These are phyloP conservation scores for Arthrobotrys conoides DNA, from an alignment of 2,329 filamentous ascomycete genomes.

Conservation along the genomic window DNA sequence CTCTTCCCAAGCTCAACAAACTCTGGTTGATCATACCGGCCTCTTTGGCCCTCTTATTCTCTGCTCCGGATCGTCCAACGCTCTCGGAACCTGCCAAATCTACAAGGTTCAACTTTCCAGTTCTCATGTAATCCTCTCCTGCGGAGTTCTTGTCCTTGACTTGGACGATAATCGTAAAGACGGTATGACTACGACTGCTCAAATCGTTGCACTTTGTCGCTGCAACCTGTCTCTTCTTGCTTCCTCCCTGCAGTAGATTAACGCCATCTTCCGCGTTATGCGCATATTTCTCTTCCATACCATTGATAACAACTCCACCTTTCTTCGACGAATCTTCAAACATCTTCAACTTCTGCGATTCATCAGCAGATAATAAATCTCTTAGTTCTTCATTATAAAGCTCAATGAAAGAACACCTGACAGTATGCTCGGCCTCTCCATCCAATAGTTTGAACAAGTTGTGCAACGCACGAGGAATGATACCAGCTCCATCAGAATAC, in stretches of 20 bases:
- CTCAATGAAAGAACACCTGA: slow-evolving; percentile 99
- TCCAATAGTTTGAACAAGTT: slow-evolving; percentile 89
- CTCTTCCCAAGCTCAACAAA: slow-evolving; percentile 90
- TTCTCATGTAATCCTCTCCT: slow-evolving; percentile 89
- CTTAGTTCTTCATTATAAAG: slow-evolving; percentile 97
- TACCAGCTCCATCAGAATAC: slow-evolving; percentile 90
- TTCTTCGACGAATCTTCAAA: slow-evolving; percentile 91
- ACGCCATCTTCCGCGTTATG: slow-evolving; percentile 87
- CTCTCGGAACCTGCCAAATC: slow-evolving; percentile 98
- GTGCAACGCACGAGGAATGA: slow-evolving; percentile 91
- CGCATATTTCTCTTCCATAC: slow-evolving; percentile 97
- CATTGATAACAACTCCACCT: slow-evolving; percentile 91
- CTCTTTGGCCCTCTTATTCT: slow-evolving; percentile 96
- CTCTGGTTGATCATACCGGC: slow-evolving; percentile 99
- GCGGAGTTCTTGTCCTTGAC: slow-evolving; percentile 84
- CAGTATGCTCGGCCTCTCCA: slow-evolving; percentile 80
- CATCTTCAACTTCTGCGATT: slow-evolving; percentile 89
- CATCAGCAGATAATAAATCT: slow-evolving; percentile 86
- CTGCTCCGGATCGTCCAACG: slow-evolving; percentile 94
- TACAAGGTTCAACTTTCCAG: slow-evolving; percentile 95
- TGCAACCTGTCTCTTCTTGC: slow-evolving; percentile 95
- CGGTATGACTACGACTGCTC: slow-evolving; percentile 95
- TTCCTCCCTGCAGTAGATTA: slow-evolving; percentile 87
- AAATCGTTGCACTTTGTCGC: slow-evolving; percentile 99
- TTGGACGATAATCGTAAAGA: slow-evolving; percentile 95